Evolutionary conservation across 2,329 filamentous ascomycete genomes (phyloP), one percentile per base, ranked within the genome.

Genomic region (Diaporthe humulicola): DNA sequence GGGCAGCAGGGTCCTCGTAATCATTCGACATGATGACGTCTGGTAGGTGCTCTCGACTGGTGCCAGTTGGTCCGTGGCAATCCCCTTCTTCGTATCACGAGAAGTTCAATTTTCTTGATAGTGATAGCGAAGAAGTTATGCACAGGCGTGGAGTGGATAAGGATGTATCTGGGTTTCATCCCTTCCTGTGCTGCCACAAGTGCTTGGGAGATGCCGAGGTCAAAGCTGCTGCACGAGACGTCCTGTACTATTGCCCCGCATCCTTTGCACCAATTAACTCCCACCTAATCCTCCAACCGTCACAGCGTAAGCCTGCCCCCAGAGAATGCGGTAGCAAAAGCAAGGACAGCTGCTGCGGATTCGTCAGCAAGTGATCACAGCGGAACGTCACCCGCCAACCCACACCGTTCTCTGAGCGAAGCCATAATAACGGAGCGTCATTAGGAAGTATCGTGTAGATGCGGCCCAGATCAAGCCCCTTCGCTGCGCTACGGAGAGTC

Each of bases 141-240:
- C 5, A 4, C n/a, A 14, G 30, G 28, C 19, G 10, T 36, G 33
- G 2, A 3, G 40, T 30, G 25, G 14, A 57, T 22, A 15, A 19
- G 22, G 6, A 33, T 57, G 4, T 28, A 36, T 22, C 33, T 17
- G 15, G 14, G 14, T 9, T 14, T n/a, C 42, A 67, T 52, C 22
- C 28, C 42, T 50, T 14, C 7, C 12, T 66, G 28, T 15, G 42
- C 22, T 10, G n/a, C 12, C 4, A 0, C 25, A 45, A 22, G 17
- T 38, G n/a, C 14, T 3, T 45, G 30, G 22, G 30, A 67, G 45
- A 67, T 67, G 64, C 64, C 64, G 64, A 67, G 64, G 64, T 67
- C 45, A n/a, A 45, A 38, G 19, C 19, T 28, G 25, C 7, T 64
- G 38, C 61, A 66, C 15, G 9, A 33, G 42, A n/a, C n/a, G 22